phyloP scores from a whole-genome alignment of 352 stramenopile genomes.

The Phytophthora sp. region DNA sequence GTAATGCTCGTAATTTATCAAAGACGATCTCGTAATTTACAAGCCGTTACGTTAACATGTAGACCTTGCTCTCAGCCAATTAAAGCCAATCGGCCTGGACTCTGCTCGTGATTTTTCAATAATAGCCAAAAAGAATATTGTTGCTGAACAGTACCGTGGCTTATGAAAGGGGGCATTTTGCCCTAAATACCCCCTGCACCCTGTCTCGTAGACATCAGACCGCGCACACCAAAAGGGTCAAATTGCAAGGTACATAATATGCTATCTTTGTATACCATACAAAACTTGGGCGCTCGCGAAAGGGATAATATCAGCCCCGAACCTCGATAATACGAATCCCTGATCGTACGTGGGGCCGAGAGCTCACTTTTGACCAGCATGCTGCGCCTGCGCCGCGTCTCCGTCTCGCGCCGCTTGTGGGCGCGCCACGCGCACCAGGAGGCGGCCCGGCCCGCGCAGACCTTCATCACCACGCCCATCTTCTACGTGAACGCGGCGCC shows the following conservation, averaged over 20 bases:
- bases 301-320: too few relatives aligned
- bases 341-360: too few relatives aligned
- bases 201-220: neutral
- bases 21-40: neutral
- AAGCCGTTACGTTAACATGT: neutral
- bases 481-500: conserved; percentile 99
- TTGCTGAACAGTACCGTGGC: neutral
- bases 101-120: neutral
- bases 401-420: too few relatives aligned
- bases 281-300: too few relatives aligned
- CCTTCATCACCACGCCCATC: conserved; percentile 97
- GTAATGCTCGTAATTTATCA: neutral
- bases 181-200: neutral
- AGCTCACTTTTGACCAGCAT: too few relatives aligned
- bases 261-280: too few relatives aligned
- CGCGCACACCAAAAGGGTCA: neutral
- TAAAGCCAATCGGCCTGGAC: neutral
- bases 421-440: too few relatives aligned
- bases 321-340: too few relatives aligned
- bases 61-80: neutral
- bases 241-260: too few relatives aligned
- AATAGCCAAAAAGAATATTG: neutral
- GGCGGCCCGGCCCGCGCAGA: conserved; percentile 12
- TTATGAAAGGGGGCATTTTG: neutral
- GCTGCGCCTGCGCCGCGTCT: too few relatives aligned